Conservation (phyloP, 1,139 yeast genomes). For the Hemisphaericaspora lyxosophila region DNA sequence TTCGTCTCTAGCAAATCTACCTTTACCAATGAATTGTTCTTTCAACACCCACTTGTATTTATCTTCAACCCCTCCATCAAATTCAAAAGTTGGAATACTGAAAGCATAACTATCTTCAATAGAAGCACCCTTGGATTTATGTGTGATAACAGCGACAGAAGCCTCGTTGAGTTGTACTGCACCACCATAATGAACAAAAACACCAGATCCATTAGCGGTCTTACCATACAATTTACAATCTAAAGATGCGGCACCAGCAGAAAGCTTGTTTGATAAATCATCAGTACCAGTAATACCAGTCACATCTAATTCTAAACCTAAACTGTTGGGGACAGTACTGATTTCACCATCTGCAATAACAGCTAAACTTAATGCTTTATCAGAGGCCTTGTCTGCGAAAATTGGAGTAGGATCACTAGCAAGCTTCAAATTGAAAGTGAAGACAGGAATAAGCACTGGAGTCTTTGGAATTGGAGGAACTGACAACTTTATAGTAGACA, state of each 20-base stretch:
- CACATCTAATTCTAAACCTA: slow-evolving; percentile 31
- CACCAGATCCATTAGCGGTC: slow-evolving; percentile 39
- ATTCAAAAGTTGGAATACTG: slow-evolving; percentile 40
- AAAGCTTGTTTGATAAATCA: slow-evolving; percentile 37
- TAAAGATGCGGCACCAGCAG: slow-evolving; percentile 33
- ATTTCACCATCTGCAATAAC: slow-evolving; percentile 28
- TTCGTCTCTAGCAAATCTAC: slow-evolving; percentile 50
- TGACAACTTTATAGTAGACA: slow-evolving; percentile 10
- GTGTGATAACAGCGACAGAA: slow-evolving; percentile 33
- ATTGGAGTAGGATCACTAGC: slow-evolving; percentile 17
- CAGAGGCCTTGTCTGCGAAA: slow-evolving; percentile 16
- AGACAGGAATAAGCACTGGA: slow-evolving; percentile 32
- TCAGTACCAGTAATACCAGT: slow-evolving; percentile 41
- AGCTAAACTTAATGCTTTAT: slow-evolving; percentile 22
- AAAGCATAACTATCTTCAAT: slow-evolving; percentile 50
- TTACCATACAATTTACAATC: slow-evolving; percentile 52
- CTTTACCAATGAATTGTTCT: slow-evolving; percentile 51
- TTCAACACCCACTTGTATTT: slow-evolving; percentile 48
- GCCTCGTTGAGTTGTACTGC: slow-evolving; percentile 36
- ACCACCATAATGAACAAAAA: slow-evolving; percentile 47
- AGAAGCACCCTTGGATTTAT: slow-evolving; percentile 26
- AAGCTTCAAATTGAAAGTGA: slow-evolving; percentile 27
- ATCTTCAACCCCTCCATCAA: slow-evolving; percentile 39
- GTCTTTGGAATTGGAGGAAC: slow-evolving; percentile 16
- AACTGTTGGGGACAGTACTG: slow-evolving; percentile 28